Evolutionary conservation across 805 yeast genomes (phyloP).

Genomic region (Nakazawaea laoshanensis): DNA sequence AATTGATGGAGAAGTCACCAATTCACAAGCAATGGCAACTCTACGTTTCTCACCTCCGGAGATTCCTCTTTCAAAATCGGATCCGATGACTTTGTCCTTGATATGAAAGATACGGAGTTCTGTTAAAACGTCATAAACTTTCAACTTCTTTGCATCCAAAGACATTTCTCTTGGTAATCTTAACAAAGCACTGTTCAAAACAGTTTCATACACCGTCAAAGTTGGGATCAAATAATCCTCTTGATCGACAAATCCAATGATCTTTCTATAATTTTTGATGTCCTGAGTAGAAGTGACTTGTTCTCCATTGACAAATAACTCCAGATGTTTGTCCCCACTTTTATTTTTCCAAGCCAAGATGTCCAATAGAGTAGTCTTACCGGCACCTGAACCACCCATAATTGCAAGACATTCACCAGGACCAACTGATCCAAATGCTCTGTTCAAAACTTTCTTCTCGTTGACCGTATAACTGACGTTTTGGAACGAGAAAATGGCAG

Average conservation of each 20-base stretch:
- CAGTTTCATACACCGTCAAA: conserved; percentile 92
- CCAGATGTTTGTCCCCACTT: conserved; percentile 62
- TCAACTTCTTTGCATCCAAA: conserved; percentile 57
- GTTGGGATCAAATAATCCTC: conserved; percentile 89
- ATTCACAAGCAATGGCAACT: conserved; percentile 89
- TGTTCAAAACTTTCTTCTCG: conserved; percentile 44
- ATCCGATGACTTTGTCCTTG: conserved; percentile 81
- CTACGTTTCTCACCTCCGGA: conserved; percentile 91
- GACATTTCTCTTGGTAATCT: conserved; percentile 80
- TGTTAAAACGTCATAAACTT: conserved; percentile 77
- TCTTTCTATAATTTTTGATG: conserved; percentile 43
- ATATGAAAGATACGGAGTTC: conserved; percentile 81
- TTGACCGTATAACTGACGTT: conserved; percentile 55
- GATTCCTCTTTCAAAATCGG: conserved; percentile 84
- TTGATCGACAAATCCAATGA: conserved; percentile 93
- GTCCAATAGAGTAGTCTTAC: conserved; percentile 89
- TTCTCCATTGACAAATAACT: conserved; percentile 70
- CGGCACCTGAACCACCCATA: conserved; percentile 99
- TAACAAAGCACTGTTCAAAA: conserved; percentile 81
- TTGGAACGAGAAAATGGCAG: conserved; percentile 71
- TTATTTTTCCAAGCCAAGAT: conserved; percentile 86
- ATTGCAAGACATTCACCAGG: conserved; percentile 91
- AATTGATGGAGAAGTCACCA: conserved; percentile 82
- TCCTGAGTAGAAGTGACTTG: conserved; percentile 18
- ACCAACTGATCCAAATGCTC: conserved; percentile 65